Evolutionary conservation across 208 protist species (phyloP).

Genomic region (Trypanosoma caninum): DNA sequence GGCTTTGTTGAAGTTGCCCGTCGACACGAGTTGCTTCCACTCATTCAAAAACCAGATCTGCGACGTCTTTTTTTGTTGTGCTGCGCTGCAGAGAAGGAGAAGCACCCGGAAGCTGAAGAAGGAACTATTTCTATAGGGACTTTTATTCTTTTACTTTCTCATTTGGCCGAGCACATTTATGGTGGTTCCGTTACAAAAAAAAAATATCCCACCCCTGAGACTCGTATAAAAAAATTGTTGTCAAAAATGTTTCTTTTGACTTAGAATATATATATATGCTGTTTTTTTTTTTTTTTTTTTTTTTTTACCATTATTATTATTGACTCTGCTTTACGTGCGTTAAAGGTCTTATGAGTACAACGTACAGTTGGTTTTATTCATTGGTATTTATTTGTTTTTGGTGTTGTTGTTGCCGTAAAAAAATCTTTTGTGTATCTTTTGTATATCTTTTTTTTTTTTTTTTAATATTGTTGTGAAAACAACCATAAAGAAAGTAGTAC

Average conservation of each 20-base stretch:
- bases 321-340: neutral
- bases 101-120: constrained; percentile 10
- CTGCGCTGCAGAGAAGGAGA: constrained; percentile 15
- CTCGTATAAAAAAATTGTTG: constrained; percentile 53
- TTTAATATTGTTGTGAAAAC: neutral
- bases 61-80: constrained; percentile 45
- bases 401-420: no score
- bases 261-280: neutral
- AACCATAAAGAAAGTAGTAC: neutral
- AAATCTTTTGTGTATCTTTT: neutral
- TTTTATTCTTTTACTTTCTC: constrained; percentile 42
- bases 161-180: constrained; percentile 59
- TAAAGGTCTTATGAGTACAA: no score
- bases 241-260: constrained; percentile 63
- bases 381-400: no score
- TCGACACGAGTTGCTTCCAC: constrained; percentile 38
- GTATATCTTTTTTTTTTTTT: neutral
- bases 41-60: constrained; percentile 39
- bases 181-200: constrained; percentile 28
- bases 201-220: constrained; percentile 41
- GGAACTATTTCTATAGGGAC: constrained; percentile 28
- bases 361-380: no score
- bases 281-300: neutral
- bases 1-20: constrained; percentile 39
- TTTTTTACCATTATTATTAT: no score